Evolutionary conservation across 805 yeast species (phyloP), one percentile per base, ranked within the genome.

Genomic region (Schwanniomyces polymorphus): DNA sequence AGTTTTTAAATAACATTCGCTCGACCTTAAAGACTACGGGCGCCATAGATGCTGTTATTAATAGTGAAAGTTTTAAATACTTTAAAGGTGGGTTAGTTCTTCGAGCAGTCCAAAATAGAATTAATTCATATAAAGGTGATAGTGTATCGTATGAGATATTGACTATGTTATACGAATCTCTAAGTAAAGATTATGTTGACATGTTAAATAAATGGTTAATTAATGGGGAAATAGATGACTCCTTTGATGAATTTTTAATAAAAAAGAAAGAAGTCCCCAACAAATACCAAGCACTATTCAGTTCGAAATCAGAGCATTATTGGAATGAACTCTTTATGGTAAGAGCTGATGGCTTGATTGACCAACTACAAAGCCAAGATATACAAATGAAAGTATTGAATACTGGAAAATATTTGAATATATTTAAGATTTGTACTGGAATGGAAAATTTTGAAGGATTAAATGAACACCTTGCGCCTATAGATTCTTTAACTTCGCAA

Each of bases 361-460:
- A 78, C 45, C 90, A 85, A 52, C 81, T 92, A 49, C 66, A 72
- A 6, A 65, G 73, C 33, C 71, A 69, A 23, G 78, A 74, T 2
- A 60, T 83, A 6, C 86, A 86, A 53, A 75, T 76, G 42, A 85
- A 86, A 63, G 76, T 92, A 0, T 68, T 92, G 21, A 71, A 83
- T 43, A 88, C 97, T 0, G 99, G 99, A 1, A 91, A 90, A 64
- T 85, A 85, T 55, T 68, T 91, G 46, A 88, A 89, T 57, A 84
- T 92, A 2, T 73, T 87, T 38, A 76, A 81, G 46, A 82, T 77
- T 47, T 83, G 88, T 57, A 64, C 68, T 9, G 86, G 85, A 0
- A 67, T 80, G 3, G 68, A 71, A n/a, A 60, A 65, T 43, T 60
- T 70, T 27, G 60, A 60, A 5, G 46, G 41, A 18, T 55, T 68